Percentiles rank a stretch among this genome's conserved stretches.
phyloP scores from a whole-genome alignment of 257 asterid genomes.

The Solanum pimpinellifolium region DNA sequence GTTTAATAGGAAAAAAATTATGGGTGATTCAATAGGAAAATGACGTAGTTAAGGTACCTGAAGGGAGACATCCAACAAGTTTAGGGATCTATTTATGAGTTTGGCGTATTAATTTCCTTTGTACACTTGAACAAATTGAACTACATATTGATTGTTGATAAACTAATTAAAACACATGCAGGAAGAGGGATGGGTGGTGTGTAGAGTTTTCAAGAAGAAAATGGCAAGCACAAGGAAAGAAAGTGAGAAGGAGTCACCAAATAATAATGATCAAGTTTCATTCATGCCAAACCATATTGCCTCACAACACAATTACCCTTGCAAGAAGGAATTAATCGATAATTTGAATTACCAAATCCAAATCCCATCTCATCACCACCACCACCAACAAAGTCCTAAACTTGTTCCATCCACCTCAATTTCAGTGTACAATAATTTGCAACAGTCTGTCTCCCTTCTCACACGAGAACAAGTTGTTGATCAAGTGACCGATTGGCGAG shows the following conservation, averaged over 20 bases:
- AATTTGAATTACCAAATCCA: slow-evolving; percentile 22
- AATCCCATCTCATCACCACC: slow-evolving; percentile 8
- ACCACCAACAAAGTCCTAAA: slow-evolving; percentile 54
- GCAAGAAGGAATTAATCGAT: slow-evolving; percentile 51
- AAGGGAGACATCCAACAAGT: no score
- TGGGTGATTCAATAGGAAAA: no score
- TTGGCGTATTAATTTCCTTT: background rate
- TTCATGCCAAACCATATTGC: slow-evolving; percentile 52
- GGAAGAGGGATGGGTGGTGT: slow-evolving; percentile 99
- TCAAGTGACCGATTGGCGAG: slow-evolving; percentile 71
- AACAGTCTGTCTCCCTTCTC: slow-evolving; percentile 1
- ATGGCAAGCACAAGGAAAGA: slow-evolving; percentile 34
- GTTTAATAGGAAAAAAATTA: no score
- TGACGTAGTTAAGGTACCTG: no score
- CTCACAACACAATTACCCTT: slow-evolving; percentile 26
- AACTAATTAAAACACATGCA: slow-evolving; percentile 18
- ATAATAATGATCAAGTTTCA: slow-evolving; percentile 44
- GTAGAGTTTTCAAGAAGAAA: slow-evolving; percentile 77
- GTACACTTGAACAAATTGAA: background rate
- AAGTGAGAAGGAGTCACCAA: slow-evolving; percentile 63
- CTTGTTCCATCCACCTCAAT: slow-evolving; percentile 9
- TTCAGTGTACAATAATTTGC: slow-evolving; percentile 10
- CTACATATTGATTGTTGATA: background rate
- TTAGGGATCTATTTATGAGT: no score
- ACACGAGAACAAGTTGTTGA: slow-evolving; percentile 12